phyloP scores from a whole-genome alignment of 75 land plant genomes.

The Cryptomeria japonica region DNA sequence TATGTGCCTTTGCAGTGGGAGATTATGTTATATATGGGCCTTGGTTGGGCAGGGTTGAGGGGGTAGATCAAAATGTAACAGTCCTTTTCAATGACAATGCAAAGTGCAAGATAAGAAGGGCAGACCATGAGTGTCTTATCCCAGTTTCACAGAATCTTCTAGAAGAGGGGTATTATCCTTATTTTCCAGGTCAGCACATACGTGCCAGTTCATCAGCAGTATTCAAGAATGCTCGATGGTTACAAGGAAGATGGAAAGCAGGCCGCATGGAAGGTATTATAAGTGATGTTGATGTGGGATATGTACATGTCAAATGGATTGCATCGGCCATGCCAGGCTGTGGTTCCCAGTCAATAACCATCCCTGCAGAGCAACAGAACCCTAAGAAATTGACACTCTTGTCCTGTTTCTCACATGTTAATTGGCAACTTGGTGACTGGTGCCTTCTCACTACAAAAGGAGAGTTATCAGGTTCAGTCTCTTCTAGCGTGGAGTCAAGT shows the following conservation, averaged over 20 bases:
- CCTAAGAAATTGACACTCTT: slow-evolving; percentile 65
- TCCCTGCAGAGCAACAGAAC: slow-evolving; percentile 63
- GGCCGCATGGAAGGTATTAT: slow-evolving; percentile 60
- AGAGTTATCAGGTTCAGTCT: neutral
- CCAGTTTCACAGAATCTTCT: slow-evolving; percentile 47
- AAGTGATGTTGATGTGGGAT: slow-evolving; percentile 62
- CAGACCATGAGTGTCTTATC: slow-evolving; percentile 46
- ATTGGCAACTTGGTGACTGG: slow-evolving; percentile 94
- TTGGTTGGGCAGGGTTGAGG: slow-evolving; percentile 87
- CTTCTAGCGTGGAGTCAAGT: neutral
- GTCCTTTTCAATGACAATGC: slow-evolving; percentile 81
- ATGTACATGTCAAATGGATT: slow-evolving; percentile 77
- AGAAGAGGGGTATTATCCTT: slow-evolving; percentile 70
- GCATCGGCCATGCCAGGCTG: slow-evolving; percentile 27
- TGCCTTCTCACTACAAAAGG: slow-evolving; percentile 37
- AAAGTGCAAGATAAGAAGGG: slow-evolving; percentile 54
- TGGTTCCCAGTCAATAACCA: slow-evolving; percentile 13
- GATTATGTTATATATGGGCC: slow-evolving; percentile 77
- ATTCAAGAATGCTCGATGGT: slow-evolving; percentile 58
- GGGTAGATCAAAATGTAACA: slow-evolving; percentile 60
- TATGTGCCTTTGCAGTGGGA: slow-evolving; percentile 48
- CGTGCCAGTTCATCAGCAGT: slow-evolving; percentile 31
- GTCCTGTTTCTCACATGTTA: slow-evolving; percentile 68
- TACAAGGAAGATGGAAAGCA: slow-evolving; percentile 65
- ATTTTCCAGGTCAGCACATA: slow-evolving; percentile 83